Percentiles rank a stretch among this genome's conserved stretches.
These are phyloP conservation scores for Globisporangium paddicum DNA, from an alignment of 352 stramenopile genomes.

Conservation along the genomic window DNA sequence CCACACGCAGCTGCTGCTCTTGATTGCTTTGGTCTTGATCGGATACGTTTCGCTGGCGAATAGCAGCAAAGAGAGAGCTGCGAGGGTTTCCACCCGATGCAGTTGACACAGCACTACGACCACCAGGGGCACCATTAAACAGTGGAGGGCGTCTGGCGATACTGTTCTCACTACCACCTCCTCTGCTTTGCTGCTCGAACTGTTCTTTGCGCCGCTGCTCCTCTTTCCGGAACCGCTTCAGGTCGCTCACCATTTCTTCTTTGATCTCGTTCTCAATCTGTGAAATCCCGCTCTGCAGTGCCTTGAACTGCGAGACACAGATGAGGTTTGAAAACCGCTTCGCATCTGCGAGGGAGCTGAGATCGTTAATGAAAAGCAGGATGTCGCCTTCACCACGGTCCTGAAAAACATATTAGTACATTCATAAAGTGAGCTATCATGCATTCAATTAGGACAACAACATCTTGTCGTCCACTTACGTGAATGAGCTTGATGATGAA, in stretches of 20 bases:
- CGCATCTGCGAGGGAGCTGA: slow-evolving; percentile 41
- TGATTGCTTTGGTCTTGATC: neutral
- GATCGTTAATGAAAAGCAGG: slow-evolving; percentile 58
- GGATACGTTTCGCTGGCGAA: slow-evolving; percentile 18
- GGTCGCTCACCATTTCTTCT: slow-evolving; percentile 59
- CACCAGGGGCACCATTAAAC: neutral
- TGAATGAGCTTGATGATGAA: slow-evolving; percentile 81
- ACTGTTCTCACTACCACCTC: neutral
- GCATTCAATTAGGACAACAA: neutral
- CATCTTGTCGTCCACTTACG: slow-evolving; percentile 37
- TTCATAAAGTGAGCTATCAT: neutral
- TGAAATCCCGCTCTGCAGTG: slow-evolving; percentile 41
- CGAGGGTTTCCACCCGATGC: slow-evolving; percentile 6
- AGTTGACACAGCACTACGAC: neutral
- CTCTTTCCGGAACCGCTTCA: slow-evolving; percentile 46
- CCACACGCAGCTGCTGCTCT: neutral
- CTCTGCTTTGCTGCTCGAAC: slow-evolving; percentile 19
- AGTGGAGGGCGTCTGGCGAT: slow-evolving; percentile 6
- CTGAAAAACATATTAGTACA: slow-evolving; percentile 17
- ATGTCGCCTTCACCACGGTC: slow-evolving; percentile 70
- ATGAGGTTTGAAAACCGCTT: slow-evolving; percentile 71
- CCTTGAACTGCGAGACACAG: slow-evolving; percentile 48
- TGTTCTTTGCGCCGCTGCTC: slow-evolving; percentile 30
- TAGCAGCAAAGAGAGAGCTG: slow-evolving; percentile 24
- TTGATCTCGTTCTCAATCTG: slow-evolving; percentile 68